These are phyloP conservation scores for Xerocomus nothofagi DNA, from an alignment of 1,284 basidiomycete species.

Conservation along the genomic window DNA sequence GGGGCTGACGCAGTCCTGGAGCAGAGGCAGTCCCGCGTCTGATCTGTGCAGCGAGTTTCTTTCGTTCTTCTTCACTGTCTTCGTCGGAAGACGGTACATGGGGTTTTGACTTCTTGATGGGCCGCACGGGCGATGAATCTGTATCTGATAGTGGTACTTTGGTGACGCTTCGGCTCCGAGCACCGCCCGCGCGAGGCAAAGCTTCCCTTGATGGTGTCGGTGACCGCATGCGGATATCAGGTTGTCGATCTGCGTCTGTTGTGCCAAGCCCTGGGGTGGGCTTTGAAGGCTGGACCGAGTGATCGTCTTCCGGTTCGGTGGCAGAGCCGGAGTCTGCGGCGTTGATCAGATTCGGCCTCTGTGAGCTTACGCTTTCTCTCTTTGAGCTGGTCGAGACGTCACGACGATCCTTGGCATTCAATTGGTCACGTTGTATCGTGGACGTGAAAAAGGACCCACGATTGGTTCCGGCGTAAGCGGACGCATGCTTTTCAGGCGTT, in stretches of 20 bases:
- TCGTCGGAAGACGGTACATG: constrained; percentile 45
- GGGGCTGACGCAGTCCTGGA: constrained; percentile 62
- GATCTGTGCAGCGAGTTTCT: constrained; percentile 39
- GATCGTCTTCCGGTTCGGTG: constrained; percentile 50
- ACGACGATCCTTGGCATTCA: constrained; percentile 18
- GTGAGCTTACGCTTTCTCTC: constrained; percentile 4
- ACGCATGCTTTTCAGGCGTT: constrained; percentile 8
- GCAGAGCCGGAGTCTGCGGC: constrained; percentile 42
- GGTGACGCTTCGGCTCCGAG: constrained; percentile 25
- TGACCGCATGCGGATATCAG: constrained; percentile 25
- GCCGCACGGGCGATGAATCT: constrained; percentile 47
- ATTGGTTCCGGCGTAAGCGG: constrained; percentile 8
- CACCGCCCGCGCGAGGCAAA: constrained; percentile 16
- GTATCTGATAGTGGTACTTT: constrained; percentile 40
- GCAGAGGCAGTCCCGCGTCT: constrained; percentile 37
- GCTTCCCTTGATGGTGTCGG: constrained; percentile 19
- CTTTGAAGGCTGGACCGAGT: constrained; percentile 1
- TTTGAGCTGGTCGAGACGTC: constrained; percentile 7
- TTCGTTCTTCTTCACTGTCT: constrained; percentile 56
- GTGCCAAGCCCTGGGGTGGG: constrained; percentile 3
- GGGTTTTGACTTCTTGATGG: constrained; percentile 49
- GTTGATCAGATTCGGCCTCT: constrained; percentile 18
- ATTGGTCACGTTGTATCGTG: constrained; percentile 12
- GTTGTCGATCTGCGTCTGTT: constrained; percentile 8
- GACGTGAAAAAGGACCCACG: constrained; percentile 17